Conservation (phyloP, 495 filamentous ascomycete genomes). For the Tuber calosporum region DNA sequence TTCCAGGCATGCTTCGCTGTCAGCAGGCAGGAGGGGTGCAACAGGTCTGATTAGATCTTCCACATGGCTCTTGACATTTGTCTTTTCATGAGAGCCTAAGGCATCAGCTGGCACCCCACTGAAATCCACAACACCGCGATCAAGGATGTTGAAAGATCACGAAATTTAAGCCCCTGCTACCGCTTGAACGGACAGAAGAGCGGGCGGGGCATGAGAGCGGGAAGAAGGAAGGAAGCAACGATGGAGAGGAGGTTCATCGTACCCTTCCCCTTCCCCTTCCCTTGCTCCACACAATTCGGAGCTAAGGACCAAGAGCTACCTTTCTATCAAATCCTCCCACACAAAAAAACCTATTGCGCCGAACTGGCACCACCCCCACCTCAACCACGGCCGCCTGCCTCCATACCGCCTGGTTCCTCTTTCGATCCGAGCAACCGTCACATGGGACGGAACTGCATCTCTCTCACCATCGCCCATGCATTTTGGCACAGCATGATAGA, state of each 20-base stretch:
- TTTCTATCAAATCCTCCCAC: conserved; percentile 1
- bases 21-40: too few relatives aligned
- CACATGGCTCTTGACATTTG: too few relatives aligned
- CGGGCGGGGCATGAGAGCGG: not conserved
- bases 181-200: conserved; percentile 1
- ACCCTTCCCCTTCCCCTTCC: conserved; percentile 9
- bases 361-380: not conserved
- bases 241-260: not conserved
- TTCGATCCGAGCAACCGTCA: conserved; percentile 14
- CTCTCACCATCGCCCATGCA: not conserved
- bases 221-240: not conserved
- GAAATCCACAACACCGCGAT: not conserved
- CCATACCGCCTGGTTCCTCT: not conserved
- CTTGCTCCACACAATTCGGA: not conserved
- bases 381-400: not conserved
- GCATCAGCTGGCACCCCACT: not conserved
- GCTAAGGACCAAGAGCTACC: conserved; percentile 3
- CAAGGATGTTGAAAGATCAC: not conserved
- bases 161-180: not conserved
- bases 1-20: too few relatives aligned
- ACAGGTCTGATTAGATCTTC: too few relatives aligned
- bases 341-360: not conserved
- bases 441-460: conserved; percentile 10
- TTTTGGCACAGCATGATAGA: not conserved
- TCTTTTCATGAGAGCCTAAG: not conserved